These are phyloP conservation scores for Verticillium longisporum DNA, from an alignment of 2,329 filamentous ascomycete species.

Conservation along the genomic window DNA sequence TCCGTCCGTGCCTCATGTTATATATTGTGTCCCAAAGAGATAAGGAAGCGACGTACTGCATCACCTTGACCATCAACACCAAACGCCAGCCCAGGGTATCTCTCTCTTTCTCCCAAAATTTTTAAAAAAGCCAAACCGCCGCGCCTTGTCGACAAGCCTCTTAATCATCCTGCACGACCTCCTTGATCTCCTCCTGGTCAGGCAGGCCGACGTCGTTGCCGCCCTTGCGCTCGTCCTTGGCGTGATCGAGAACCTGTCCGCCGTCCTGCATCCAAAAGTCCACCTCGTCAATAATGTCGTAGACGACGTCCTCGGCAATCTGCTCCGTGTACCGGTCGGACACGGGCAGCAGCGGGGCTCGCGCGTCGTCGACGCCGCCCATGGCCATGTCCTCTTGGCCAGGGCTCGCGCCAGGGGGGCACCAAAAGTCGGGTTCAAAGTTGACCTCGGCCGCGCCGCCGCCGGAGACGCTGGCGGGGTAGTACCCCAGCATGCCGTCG, in stretches of 20 bases:
- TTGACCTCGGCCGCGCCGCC: conserved; percentile 89
- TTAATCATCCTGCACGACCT: conserved; percentile 57
- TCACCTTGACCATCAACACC: neutral
- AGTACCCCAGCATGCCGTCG: conserved; percentile 93
- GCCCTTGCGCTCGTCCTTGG: conserved; percentile 24
- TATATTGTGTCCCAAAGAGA: no score
- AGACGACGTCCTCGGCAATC: conserved; percentile 88
- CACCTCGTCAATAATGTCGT: conserved; percentile 90
- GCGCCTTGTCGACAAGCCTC: neutral
- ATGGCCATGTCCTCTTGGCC: neutral
- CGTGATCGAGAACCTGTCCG: conserved; percentile 39
- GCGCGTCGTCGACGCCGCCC: neutral
- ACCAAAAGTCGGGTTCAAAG: conserved; percentile 93
- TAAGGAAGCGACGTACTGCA: neutral
- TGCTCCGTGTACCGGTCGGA: conserved; percentile 83
- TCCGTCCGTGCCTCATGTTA: no score
- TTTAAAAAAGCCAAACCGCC: neutral
- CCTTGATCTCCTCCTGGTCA: conserved; percentile 54
- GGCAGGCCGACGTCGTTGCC: conserved; percentile 36
- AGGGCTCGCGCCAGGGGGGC: conserved; percentile 46
- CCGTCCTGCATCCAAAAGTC: conserved; percentile 78
- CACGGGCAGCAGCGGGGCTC: conserved; percentile 48
- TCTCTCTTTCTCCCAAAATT: neutral
- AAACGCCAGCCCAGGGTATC: conserved; percentile 5
- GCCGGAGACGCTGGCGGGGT: conserved; percentile 86